These are phyloP conservation scores for Colletotrichum tabaci DNA, from an alignment of 2,329 filamentous ascomycete genomes.

Conservation along the genomic window DNA sequence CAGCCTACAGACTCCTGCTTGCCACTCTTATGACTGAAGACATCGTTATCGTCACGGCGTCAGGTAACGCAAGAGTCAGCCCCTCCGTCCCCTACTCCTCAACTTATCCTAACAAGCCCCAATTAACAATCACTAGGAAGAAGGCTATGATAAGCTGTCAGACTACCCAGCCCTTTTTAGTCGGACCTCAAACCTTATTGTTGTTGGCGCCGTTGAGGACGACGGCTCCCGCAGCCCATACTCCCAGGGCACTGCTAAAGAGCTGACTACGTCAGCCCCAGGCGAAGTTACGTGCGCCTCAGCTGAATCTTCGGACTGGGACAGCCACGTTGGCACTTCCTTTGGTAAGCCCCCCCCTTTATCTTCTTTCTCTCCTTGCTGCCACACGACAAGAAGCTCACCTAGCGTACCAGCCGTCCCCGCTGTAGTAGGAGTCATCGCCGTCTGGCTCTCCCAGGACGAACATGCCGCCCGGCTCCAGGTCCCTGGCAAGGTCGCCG, in stretches of 20 bases:
- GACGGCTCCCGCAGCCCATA: constrained; percentile 12
- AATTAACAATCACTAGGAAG: not conserved
- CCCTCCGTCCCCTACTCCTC: too few species aligned
- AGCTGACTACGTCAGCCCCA: constrained; percentile 26
- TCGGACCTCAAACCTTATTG: constrained; percentile 18
- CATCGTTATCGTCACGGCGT: constrained; percentile 21
- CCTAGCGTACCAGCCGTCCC: not conserved
- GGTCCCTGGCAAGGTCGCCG: constrained; percentile 18
- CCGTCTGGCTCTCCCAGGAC: constrained; percentile 33
- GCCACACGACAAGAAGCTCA: too few species aligned
- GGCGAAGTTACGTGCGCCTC: not conserved
- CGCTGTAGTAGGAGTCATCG: constrained; percentile 23
- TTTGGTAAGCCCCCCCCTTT: constrained; percentile 7
- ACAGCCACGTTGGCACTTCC: constrained; percentile 2
- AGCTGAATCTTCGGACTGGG: not conserved
- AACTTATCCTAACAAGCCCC: too few species aligned
- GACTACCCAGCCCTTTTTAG: constrained; percentile 26
- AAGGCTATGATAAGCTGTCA: not conserved
- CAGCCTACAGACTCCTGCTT: constrained; percentile 10
- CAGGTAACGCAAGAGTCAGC: constrained; percentile 19
- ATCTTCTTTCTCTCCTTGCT: too few species aligned
- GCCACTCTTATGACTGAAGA: constrained; percentile 22
- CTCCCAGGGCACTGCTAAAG: constrained; percentile 19
- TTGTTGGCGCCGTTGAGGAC: constrained; percentile 23
- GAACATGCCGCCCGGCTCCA: constrained; percentile 3